Conservation (phyloP, 352 stramenopile species). For the Peronospora farinosa region DNA sequence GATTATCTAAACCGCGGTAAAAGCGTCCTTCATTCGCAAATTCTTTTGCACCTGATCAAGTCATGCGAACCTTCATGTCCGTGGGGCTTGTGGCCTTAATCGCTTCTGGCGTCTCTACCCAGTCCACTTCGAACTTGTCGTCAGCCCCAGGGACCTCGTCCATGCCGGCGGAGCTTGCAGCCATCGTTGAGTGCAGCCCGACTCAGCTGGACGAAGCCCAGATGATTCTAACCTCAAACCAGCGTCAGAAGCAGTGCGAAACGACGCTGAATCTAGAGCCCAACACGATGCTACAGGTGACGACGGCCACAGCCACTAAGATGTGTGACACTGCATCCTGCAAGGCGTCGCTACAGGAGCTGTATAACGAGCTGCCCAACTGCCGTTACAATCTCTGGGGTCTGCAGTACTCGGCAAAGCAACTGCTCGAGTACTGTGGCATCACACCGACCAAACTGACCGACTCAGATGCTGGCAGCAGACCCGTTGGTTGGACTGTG, state of each 20-base stretch:
- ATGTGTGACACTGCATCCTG: slow-evolving; percentile 47
- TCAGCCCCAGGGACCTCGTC: slow-evolving; percentile 17
- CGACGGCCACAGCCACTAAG: slow-evolving; percentile 24
- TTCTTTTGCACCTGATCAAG: slow-evolving; percentile 7
- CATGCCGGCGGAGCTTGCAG: slow-evolving; percentile 30
- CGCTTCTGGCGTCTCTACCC: slow-evolving; percentile 12
- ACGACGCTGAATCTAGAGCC: slow-evolving; percentile 16
- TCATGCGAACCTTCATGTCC: slow-evolving; percentile 19
- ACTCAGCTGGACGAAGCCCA: slow-evolving; percentile 35
- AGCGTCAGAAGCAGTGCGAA: slow-evolving; percentile 53
- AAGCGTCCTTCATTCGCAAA: slow-evolving; percentile 7
- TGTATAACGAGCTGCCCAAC: slow-evolving; percentile 56
- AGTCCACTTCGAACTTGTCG: slow-evolving; percentile 14
- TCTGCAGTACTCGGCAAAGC: slow-evolving; percentile 34
- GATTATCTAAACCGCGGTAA: not conserved
- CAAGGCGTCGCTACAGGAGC: slow-evolving; percentile 40
- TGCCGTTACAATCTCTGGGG: slow-evolving; percentile 54
- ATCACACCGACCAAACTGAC: slow-evolving; percentile 35
- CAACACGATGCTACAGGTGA: slow-evolving; percentile 46
- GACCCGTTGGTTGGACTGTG: slow-evolving; percentile 23
- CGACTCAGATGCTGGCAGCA: slow-evolving; percentile 13
- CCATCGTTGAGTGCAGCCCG: slow-evolving; percentile 40
- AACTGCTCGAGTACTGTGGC: slow-evolving; percentile 45
- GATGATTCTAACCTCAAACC: slow-evolving; percentile 38
- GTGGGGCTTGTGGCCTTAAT: slow-evolving; percentile 19